phyloP scores from a whole-genome alignment of 352 stramenopile genomes.

The Pythium guiyangense region DNA sequence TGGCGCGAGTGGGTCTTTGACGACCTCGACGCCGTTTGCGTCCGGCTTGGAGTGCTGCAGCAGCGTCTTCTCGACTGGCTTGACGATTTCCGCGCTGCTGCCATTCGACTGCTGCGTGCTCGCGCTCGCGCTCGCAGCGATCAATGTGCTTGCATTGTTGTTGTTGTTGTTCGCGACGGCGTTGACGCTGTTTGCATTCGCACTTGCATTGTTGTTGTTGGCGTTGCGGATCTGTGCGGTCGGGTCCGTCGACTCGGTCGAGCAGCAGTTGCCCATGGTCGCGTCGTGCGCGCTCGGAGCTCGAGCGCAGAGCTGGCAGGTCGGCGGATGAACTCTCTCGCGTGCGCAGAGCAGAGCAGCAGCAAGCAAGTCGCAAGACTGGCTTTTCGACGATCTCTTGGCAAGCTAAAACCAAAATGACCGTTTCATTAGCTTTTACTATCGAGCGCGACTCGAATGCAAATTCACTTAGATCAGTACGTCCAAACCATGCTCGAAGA shows the following conservation, averaged over 20 bases:
- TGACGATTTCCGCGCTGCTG: slow-evolving; percentile 1
- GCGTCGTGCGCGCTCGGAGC: not conserved
- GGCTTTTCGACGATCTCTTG: too few species aligned
- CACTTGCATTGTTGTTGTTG: not conserved
- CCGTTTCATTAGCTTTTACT: too few species aligned
- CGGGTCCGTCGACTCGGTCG: slow-evolving; percentile 42
- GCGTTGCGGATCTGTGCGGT: slow-evolving; percentile 7
- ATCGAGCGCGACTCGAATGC: too few species aligned
- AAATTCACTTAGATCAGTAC: too few species aligned
- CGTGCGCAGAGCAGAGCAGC: too few species aligned
- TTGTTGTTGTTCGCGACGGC: not conserved
- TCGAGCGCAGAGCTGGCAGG: not conserved
- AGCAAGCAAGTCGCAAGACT: too few species aligned
- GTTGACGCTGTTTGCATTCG: not conserved
- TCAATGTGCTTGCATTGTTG: not conserved
- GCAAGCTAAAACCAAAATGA: too few species aligned
- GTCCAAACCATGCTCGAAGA: too few species aligned
- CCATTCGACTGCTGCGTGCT: not conserved
- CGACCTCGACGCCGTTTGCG: slow-evolving; percentile 5
- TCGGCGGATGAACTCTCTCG: not conserved
- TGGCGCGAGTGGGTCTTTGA: slow-evolving; percentile 2
- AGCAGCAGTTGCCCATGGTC: slow-evolving; percentile 86
- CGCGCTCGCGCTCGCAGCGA: not conserved
- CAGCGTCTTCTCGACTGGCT: slow-evolving; percentile 7
- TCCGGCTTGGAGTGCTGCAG: not conserved